Evolutionary conservation across 1,284 basidiomycete species (phyloP), one percentile per base, ranked within the genome.

Genomic region (Puccinia novopanici): DNA sequence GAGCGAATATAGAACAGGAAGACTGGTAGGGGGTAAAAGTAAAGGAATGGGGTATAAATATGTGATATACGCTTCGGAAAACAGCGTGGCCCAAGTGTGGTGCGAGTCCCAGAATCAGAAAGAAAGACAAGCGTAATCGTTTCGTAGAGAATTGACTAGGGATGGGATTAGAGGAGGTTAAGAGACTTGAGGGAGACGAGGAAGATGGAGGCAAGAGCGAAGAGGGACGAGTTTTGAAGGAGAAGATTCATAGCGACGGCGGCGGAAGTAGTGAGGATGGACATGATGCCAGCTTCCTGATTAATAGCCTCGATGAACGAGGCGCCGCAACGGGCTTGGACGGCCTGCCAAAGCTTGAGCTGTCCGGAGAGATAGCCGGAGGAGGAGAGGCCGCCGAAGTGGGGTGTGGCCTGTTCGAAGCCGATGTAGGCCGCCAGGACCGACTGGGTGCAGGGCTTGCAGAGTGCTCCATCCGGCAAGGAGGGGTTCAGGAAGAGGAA

Each of bases 311-410:
- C 40, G 27, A 70, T 52, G 72, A 80, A 80, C 2, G 45, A 42
- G 22, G 54, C 45, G 8, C 78, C 78, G 59, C 78, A 80, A 9
- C 63, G 67, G 17, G 17, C 54, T 17, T 24, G 54, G 45, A 80
- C 52, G 22, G 67, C 68, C 59, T 80, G n/a, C 78, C 78, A 80
- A 15, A 80, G 67, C 40, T 72, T 72, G 12, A 80, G 40, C 50
- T 80, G 78, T 9, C 78, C 78, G 19, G 78, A 80, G 19, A 80
- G 54, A 37, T 63, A 80, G 8, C 78, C 78, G 9, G 78, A 80
- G 59, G 78, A 59, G 37, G 42, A 22, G 55, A 80, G 67, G 17
- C 78, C 78, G 24, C 78, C 78, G 34, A 73, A 73, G 37, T 80
- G 70, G 52, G 78, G 78, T 4, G 57, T 65, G 30, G 68, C 50